These are phyloP conservation scores for Colletotrichum sp. DNA, from an alignment of 2,329 filamentous ascomycete genomes.

Conservation along the genomic window DNA sequence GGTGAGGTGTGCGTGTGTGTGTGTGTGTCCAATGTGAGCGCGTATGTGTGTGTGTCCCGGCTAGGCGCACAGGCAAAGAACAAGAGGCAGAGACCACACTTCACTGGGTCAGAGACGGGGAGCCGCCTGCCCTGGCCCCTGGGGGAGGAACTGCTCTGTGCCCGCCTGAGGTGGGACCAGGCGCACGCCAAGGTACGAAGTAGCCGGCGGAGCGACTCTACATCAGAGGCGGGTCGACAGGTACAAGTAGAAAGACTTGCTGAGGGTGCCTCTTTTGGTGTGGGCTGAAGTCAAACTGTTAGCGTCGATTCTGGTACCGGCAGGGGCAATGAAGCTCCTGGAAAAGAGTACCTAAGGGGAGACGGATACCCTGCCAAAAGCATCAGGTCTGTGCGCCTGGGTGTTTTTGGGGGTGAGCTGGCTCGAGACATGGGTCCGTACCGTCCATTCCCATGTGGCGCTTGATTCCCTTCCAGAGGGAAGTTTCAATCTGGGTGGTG, in stretches of 20 bases:
- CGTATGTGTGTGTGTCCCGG: background rate
- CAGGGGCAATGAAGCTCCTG: background rate
- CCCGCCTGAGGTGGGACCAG: constrained; percentile 3
- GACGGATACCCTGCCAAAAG: background rate
- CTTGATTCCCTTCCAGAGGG: constrained; percentile 3
- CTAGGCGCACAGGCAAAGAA: background rate
- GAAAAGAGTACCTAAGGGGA: background rate
- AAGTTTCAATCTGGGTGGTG: constrained; percentile 11
- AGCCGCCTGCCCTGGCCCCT: constrained; percentile 12
- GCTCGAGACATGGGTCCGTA: background rate
- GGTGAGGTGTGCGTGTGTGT: background rate
- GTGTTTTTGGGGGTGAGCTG: constrained; percentile 1
- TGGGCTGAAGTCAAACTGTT: background rate
- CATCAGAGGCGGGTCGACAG: background rate
- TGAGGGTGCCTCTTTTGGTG: too few species aligned
- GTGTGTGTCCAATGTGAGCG: background rate
- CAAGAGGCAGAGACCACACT: background rate
- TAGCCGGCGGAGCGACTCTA: background rate
- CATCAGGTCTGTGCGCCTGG: constrained; percentile 10
- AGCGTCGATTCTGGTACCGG: background rate
- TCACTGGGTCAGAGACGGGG: constrained; percentile 5
- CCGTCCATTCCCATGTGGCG: constrained; percentile 14
- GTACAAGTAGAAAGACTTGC: background rate
- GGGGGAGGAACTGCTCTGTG: constrained; percentile 16
- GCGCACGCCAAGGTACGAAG: constrained; percentile 8